These are phyloP conservation scores for Herpotrichia juniperi DNA, from an alignment of 2,329 filamentous ascomycete species.

Conservation along the genomic window DNA sequence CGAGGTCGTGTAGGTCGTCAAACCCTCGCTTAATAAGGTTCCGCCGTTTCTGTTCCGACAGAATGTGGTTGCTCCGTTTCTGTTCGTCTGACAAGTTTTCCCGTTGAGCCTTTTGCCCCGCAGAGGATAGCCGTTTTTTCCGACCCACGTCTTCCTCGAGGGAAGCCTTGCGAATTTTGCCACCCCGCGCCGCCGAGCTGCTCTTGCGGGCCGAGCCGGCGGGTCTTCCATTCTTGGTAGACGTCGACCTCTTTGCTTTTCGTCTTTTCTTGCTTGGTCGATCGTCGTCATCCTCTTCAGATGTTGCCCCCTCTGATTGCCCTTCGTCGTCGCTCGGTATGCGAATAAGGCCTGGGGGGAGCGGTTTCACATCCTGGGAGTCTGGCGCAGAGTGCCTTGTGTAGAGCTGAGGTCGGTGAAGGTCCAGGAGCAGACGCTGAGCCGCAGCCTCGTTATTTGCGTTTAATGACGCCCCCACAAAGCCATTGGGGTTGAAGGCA, in stretches of 20 bases:
- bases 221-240: slow-evolving; percentile 8
- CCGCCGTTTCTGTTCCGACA: slow-evolving; percentile 84
- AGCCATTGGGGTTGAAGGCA: slow-evolving; percentile 39
- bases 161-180: slow-evolving; percentile 30
- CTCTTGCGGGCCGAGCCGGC: slow-evolving; percentile 21
- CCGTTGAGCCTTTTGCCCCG: slow-evolving; percentile 35
- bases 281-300: slow-evolving; percentile 21
- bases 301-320: slow-evolving; percentile 24
- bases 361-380: slow-evolving; percentile 11
- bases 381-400: slow-evolving; percentile 13
- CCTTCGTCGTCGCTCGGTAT: slow-evolving; percentile 10
- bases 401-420: slow-evolving; percentile 25
- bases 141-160: slow-evolving; percentile 25
- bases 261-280: slow-evolving; percentile 21
- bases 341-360: not conserved
- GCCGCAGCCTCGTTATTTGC: slow-evolving; percentile 31
- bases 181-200: slow-evolving; percentile 13
- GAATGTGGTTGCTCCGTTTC: slow-evolving; percentile 85
- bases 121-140: slow-evolving; percentile 33
- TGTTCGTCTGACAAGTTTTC: slow-evolving; percentile 77
- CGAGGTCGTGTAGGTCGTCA: slow-evolving; percentile 76
- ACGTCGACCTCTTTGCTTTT: slow-evolving; percentile 21
- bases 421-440: slow-evolving; percentile 29
- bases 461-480: slow-evolving; percentile 24
- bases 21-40: slow-evolving; percentile 84